Evolutionary conservation across 2,329 filamentous ascomycete genomes (phyloP).

Genomic region (Plenodomus biglobosus): DNA sequence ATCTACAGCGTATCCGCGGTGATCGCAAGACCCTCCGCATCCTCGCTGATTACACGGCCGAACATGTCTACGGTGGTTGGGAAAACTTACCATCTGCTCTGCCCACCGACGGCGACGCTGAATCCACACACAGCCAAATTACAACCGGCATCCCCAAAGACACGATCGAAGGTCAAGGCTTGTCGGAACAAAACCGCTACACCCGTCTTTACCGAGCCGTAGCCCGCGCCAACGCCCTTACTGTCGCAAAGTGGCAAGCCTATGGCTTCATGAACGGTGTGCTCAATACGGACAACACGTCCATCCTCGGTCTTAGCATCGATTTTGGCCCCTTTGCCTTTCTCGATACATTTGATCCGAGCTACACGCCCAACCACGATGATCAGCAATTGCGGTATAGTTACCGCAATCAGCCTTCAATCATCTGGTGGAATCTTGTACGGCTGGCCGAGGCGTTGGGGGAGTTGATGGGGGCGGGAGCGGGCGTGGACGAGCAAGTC

Average conservation of each 20-base stretch:
- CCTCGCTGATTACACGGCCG: constrained; percentile 79
- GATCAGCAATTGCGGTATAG: constrained; percentile 84
- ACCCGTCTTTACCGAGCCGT: constrained; percentile 85
- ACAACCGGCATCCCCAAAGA: constrained; percentile 56
- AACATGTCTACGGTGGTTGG: constrained; percentile 88
- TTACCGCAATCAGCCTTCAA: constrained; percentile 90
- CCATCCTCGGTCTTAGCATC: constrained; percentile 81
- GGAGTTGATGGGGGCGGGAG: constrained; percentile 80
- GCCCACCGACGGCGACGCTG: constrained; percentile 48
- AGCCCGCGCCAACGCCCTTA: constrained; percentile 78
- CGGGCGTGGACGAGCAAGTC: constrained; percentile 66
- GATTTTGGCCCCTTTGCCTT: constrained; percentile 98
- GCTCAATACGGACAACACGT: constrained; percentile 97
- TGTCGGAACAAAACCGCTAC: constrained; percentile 80
- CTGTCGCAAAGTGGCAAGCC: constrained; percentile 92
- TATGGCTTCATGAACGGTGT: constrained; percentile 99
- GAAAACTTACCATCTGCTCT: constrained; percentile 69
- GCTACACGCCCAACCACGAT: constrained; percentile 96
- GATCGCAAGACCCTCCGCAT: constrained; percentile 73
- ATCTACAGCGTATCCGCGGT: constrained; percentile 79
- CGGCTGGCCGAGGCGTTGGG: constrained; percentile 86
- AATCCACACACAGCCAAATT: constrained; percentile 51
- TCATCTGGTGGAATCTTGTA: constrained; percentile 99
- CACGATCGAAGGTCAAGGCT: constrained; percentile 66
- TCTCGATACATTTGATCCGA: constrained; percentile 93